These are phyloP conservation scores for Mucor velutinosus DNA, from an alignment of 371 early-diverging fungal species.

Conservation along the genomic window DNA sequence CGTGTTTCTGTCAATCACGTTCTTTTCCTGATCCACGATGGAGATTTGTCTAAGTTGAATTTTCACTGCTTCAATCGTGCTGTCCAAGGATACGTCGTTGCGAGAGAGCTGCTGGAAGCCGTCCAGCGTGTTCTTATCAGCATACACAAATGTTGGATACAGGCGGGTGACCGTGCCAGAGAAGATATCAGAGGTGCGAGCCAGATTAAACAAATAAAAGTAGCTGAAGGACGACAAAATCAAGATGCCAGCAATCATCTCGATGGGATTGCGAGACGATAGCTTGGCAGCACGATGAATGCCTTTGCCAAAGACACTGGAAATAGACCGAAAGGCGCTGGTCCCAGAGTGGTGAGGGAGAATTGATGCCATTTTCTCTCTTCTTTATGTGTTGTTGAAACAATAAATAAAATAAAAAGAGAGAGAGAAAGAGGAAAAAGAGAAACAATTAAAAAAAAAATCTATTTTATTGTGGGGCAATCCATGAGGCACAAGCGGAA, in stretches of 20 bases:
- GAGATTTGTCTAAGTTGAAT: slow-evolving; percentile 58
- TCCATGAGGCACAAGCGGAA: not conserved
- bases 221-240: slow-evolving; percentile 76
- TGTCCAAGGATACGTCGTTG: slow-evolving; percentile 34
- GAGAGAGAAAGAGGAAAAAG: no score
- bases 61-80: slow-evolving; percentile 43
- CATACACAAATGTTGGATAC: slow-evolving; percentile 57
- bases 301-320: slow-evolving; percentile 31
- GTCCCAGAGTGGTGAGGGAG: slow-evolving; percentile 28
- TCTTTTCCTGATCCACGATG: slow-evolving; percentile 31
- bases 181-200: slow-evolving; percentile 72
- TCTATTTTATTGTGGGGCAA: not conserved
- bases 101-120: slow-evolving; percentile 34
- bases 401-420: not conserved
- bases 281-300: slow-evolving; percentile 35
- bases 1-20: slow-evolving; percentile 42
- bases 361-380: slow-evolving; percentile 14
- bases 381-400: slow-evolving; percentile 4
- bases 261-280: slow-evolving; percentile 72
- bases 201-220: slow-evolving; percentile 76
- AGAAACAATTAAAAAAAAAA: slow-evolving; percentile 3
- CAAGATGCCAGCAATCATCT: slow-evolving; percentile 76
- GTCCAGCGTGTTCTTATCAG: slow-evolving; percentile 33
- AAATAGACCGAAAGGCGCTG: slow-evolving; percentile 32
- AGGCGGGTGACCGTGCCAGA: slow-evolving; percentile 54